Base-by-base conservation (phyloP, 2,329 filamentous ascomycete genomes). In the Xylariaceae sp. region DNA sequence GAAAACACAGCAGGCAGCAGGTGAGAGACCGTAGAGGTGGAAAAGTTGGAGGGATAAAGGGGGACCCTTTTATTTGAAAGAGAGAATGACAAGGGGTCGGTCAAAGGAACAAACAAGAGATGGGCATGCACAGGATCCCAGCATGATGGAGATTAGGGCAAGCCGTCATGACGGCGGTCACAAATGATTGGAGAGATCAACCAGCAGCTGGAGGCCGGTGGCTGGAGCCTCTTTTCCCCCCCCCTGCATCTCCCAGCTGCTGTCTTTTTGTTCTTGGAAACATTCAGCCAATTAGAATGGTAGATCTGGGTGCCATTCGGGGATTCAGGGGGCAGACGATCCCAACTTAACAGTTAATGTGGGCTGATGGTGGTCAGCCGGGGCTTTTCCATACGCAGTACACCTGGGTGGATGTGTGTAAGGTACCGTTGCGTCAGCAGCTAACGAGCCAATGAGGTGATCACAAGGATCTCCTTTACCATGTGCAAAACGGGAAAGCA, bases 31-130 rank as follows among this genome's bases (percentile, higher is more conserved):
- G 45, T 47, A 42, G 50, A 57, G 44, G 48, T 37, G 47, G 46
- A 51, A 47, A 48, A 61, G 47, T 29, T 56, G 53, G 58, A 61
- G 59, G 65, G 56, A 58, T 50, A 57, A 56, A 44, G 50, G 52
- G 63, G 46, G 55, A 32, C 48, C 60, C 67, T 66, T 60, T 60
- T 60, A 60, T 56, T 52, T 14, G 29, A 19, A n/a, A 20, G 10
- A 12, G 44, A 19, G 12, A 26, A 14, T 19, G 40, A 18, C 19
- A 23, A 40, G 51, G 18, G 52, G 32, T 26, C 32, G 43, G 43
- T 21, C 32, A 14, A 37, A 40, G 12, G 43, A 41, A 41, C 47
- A 41, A 12, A 42, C 23, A 32, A 37, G 23, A 26, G 40, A 43
- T 48, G 47, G 14, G 32, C 32, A 7, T 14, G 14, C 2, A n/a